These are phyloP conservation scores for Cadophora luteo-olivacea DNA, from an alignment of 2,329 filamentous ascomycete species.

Conservation along the genomic window DNA sequence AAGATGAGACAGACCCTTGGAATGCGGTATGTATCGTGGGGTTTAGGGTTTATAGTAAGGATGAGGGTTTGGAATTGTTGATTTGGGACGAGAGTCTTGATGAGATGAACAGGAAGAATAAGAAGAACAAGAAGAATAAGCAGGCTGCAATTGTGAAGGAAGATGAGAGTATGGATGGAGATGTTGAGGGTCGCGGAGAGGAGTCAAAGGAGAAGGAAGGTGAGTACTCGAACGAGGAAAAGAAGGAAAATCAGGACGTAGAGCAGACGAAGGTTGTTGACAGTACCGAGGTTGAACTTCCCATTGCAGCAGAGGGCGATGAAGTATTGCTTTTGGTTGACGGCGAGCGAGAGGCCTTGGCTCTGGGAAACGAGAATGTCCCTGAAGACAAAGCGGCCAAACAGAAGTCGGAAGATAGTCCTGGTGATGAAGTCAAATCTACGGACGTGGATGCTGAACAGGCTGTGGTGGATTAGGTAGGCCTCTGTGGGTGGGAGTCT, in stretches of 20 bases:
- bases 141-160: not conserved
- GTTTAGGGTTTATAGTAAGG: slow-evolving; percentile 51
- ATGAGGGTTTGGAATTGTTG: slow-evolving; percentile 48
- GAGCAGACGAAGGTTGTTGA: slow-evolving; percentile 12
- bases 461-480: not conserved
- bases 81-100: slow-evolving; percentile 34
- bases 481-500: not conserved
- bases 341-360: slow-evolving; percentile 25
- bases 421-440: not conserved
- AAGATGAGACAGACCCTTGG: slow-evolving; percentile 50
- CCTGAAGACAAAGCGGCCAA: not conserved
- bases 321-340: slow-evolving; percentile 25
- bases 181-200: slow-evolving; percentile 33
- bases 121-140: slow-evolving; percentile 20
- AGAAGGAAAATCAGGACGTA: not conserved
- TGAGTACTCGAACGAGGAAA: not conserved
- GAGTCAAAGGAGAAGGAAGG: not conserved
- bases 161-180: slow-evolving; percentile 33
- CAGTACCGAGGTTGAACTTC: not conserved
- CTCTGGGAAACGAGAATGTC: not conserved
- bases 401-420: not conserved
- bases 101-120: slow-evolving; percentile 20
- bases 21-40: slow-evolving; percentile 52
- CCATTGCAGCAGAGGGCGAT: slow-evolving; percentile 15
- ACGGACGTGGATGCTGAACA: not conserved